These are phyloP conservation scores for Yamadazyma triangularis DNA, from an alignment of 1,139 yeast species.

Conservation along the genomic window DNA sequence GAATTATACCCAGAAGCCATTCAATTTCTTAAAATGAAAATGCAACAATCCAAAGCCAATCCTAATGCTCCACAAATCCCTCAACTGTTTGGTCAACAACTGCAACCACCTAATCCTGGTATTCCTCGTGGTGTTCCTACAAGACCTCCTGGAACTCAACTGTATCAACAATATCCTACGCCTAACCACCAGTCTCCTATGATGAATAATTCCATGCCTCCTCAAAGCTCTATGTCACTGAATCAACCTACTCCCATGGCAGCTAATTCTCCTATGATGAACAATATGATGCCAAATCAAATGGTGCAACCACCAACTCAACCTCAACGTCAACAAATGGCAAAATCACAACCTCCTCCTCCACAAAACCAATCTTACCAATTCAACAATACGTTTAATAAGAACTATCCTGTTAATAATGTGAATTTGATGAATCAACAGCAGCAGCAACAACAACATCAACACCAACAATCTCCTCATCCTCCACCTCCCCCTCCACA, in stretches of 20 bases:
- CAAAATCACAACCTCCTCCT: neutral
- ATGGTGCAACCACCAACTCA: constrained; percentile 2
- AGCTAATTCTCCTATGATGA: constrained; percentile 12
- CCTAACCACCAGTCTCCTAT: neutral
- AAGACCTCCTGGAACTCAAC: too few relatives aligned
- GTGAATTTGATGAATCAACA: constrained; percentile 1
- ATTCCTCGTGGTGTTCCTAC: too few relatives aligned
- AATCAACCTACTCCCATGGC: neutral
- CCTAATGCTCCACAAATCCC: neutral
- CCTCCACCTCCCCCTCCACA: constrained; percentile 3
- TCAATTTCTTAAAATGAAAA: constrained; percentile 43
- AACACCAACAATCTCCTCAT: constrained; percentile 1
- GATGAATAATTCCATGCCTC: neutral
- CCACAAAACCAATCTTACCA: constrained; percentile 2
- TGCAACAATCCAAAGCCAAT: constrained; percentile 37
- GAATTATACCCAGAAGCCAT: constrained; percentile 55
- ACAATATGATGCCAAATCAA: constrained; percentile 8
- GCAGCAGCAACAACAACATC: neutral
- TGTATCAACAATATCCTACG: neutral
- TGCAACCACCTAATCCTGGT: constrained; percentile 1
- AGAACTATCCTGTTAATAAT: constrained; percentile 1
- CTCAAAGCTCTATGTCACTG: neutral
- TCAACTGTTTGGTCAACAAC: constrained; percentile 1
- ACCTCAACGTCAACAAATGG: constrained; percentile 1
- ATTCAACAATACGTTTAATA: constrained; percentile 1